Base-by-base conservation (phyloP, 2,329 filamentous ascomycete species). In the Neophaeococcomyces aloes region DNA sequence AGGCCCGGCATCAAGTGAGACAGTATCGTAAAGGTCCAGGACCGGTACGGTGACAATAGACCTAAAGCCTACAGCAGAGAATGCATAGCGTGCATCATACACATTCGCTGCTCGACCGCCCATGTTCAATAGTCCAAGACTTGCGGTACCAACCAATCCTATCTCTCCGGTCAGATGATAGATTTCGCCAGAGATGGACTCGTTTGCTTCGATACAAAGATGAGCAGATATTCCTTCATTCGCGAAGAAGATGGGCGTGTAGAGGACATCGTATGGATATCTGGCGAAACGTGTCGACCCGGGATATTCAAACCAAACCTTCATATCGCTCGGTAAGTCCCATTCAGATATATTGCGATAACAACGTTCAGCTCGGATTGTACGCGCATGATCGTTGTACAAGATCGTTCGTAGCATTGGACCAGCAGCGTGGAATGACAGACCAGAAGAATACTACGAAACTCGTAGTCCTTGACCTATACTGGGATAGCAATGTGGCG, bases 221-320 rank as follows among this genome's bases (percentile, higher is more conserved):
- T 37, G 27, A 7, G 23, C 41, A 6, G 33, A 44, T 11, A 44
- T 17, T 13, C 32, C 41, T 38, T 44, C 41, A 32, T 44, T 44
- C 7, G 15, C 41, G 23, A 44, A 44, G 29, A 44, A 44, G 25
- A 44, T 38, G 6, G 41, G 41, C 15, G 41, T 44, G 25, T 44
- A 38, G 15, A 44, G 21, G 15, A 44, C 37, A 25, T 44, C 41
- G n/a, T 18, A 44, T 7, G 21, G 21, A 32, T 37, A 37, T 6
- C 34, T n/a, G 3, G 41, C 41, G 17, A 44, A 44, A 8, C 41
- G 41, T 3, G 41, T 44, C 29, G 41, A 44, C 14, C 38, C 41
- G 15, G 41, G 41, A 38, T 37, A 44, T n/a, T 44, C 41, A 31
- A 44, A 37, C 41, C 41, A 44, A 7, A 44, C 32, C 23, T 44